phyloP scores from a whole-genome alignment of 805 yeast genomes.

The Kluyveromyces nonfermentans region DNA sequence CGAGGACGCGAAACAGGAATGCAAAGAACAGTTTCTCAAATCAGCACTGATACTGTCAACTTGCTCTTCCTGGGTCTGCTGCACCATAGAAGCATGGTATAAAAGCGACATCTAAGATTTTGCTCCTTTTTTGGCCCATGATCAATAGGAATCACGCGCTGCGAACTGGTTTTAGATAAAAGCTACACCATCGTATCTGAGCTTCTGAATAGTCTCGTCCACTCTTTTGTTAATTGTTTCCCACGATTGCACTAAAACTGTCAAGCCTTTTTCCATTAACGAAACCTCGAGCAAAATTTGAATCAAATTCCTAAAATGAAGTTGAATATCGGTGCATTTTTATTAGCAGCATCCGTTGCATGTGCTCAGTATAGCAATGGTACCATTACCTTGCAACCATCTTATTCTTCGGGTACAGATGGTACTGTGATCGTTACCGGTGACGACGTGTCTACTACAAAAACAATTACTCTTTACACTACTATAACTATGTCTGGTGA shows the following conservation, averaged over 20 bases:
- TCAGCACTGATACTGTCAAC: not conserved
- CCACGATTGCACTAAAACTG: not conserved
- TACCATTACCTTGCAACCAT: conserved; percentile 6
- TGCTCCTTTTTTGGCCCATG: too few species aligned
- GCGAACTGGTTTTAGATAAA: not conserved
- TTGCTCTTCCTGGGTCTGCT: not conserved
- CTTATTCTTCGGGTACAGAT: conserved; percentile 18
- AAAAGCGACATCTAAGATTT: not conserved
- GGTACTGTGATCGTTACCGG: conserved; percentile 10
- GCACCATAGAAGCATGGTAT: not conserved
- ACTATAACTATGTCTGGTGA: conserved; percentile 6
- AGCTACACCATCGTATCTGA: conserved; percentile 3
- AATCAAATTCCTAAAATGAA: not conserved
- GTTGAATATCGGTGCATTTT: not conserved
- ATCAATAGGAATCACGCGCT: too few species aligned
- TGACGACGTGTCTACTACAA: conserved; percentile 5
- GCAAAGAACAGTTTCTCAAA: not conserved
- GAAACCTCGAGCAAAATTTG: not conserved
- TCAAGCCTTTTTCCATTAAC: not conserved
- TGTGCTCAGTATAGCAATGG: conserved; percentile 4
- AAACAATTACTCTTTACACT: conserved; percentile 8
- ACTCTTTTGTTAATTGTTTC: conserved; percentile 9
- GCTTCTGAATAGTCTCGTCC: conserved; percentile 20
- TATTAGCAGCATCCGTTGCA: conserved; percentile 2
- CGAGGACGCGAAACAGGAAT: not conserved